phyloP scores from a whole-genome alignment of 441 rosid genomes.

The Flueggea neowawraea region DNA sequence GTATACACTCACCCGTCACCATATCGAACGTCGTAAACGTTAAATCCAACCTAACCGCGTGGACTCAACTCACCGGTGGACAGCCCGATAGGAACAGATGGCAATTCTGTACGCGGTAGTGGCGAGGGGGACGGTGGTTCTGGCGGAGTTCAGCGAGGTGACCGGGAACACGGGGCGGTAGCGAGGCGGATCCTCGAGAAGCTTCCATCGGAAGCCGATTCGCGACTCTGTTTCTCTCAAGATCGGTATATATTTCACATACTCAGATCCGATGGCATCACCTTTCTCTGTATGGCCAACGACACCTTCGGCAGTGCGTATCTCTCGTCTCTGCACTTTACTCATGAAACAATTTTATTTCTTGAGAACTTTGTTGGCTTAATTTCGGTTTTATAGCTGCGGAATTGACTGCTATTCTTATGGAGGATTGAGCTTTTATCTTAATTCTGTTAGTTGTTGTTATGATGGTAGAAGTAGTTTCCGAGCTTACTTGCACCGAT shows the following conservation, averaged over 20 bases:
- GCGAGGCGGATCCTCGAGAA: slow-evolving; percentile 87
- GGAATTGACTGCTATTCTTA: too few species aligned
- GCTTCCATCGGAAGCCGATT: slow-evolving; percentile 62
- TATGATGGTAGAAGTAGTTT: too few species aligned
- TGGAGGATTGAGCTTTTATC: too few species aligned
- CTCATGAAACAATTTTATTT: too few species aligned
- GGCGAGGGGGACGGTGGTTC: slow-evolving; percentile 84
- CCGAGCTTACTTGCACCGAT: too few species aligned
- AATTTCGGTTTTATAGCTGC: not conserved
- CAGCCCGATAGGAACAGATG: slow-evolving; percentile 29
- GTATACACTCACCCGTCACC: too few species aligned
- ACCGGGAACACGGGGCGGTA: slow-evolving; percentile 87
- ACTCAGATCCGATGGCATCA: slow-evolving; percentile 87
- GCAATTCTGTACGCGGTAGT: slow-evolving; percentile 91
- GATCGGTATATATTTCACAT: slow-evolving; percentile 91
- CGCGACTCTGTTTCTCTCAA: slow-evolving; percentile 88
- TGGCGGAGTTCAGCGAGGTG: slow-evolving; percentile 96
- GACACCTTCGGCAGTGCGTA: slow-evolving; percentile 88
- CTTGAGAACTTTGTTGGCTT: not conserved
- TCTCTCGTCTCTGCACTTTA: too few species aligned
- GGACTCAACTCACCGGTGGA: not conserved
- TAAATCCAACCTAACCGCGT: too few species aligned
- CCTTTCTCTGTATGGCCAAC: slow-evolving; percentile 95
- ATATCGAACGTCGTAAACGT: too few species aligned
- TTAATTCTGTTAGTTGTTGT: too few species aligned